Percentiles rank a stretch among this genome's conserved stretches.
Conservation (phyloP, 2,329 filamentous ascomycete species). For the Plectosphaerella plurivora region DNA sequence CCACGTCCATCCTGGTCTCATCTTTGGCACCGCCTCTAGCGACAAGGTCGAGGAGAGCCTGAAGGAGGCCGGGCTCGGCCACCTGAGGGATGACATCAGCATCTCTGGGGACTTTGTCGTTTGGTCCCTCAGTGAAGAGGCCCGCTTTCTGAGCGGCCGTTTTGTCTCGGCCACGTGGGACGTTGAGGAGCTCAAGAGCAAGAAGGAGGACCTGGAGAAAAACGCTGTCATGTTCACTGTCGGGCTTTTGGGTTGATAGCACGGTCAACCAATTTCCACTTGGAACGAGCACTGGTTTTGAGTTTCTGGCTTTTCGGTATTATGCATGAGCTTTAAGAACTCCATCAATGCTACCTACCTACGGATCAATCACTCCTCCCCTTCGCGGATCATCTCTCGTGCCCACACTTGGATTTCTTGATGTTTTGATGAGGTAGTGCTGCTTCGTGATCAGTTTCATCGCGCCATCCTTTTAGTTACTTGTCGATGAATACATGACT, state of each 20-base stretch:
- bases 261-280: too few relatives aligned
- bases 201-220: slow-evolving; percentile 5
- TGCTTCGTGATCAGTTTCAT: too few relatives aligned
- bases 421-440: too few relatives aligned
- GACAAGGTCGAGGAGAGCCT: slow-evolving; percentile 5
- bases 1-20: slow-evolving; percentile 36
- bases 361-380: too few relatives aligned
- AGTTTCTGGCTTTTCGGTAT: too few relatives aligned
- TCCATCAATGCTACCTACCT: too few relatives aligned
- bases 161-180: slow-evolving; percentile 48
- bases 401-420: too few relatives aligned
- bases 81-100: slow-evolving; percentile 5
- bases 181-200: slow-evolving; percentile 38
- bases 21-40: slow-evolving; percentile 6
- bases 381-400: too few relatives aligned
- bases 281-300: too few relatives aligned
- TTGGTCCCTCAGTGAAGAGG: slow-evolving; percentile 39
- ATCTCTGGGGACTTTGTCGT: slow-evolving; percentile 32
- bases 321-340: too few relatives aligned
- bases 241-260: slow-evolving; percentile 7
- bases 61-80: not conserved
- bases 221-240: slow-evolving; percentile 8
- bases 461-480: too few relatives aligned
- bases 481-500: too few relatives aligned
- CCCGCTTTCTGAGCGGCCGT: slow-evolving; percentile 37